Percentiles rank a stretch among this genome's conserved stretches.
Conservation (phyloP, 257 asterid genomes). For the Capsicum pubescens region DNA sequence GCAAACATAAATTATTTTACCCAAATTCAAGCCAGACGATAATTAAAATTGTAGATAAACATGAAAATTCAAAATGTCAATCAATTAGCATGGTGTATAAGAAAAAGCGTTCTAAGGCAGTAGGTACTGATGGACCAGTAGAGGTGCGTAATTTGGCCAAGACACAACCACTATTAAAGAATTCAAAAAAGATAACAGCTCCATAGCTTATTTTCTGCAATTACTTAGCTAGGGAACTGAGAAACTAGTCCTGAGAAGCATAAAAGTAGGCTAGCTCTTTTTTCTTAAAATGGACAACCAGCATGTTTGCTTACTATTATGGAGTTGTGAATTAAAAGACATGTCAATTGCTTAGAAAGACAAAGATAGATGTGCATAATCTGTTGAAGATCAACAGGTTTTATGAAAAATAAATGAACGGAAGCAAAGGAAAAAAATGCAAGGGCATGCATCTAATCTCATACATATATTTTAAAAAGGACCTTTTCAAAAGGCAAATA, state of each 20-base stretch:
- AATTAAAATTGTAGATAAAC: background rate
- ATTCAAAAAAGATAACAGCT: background rate
- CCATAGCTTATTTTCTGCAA: background rate
- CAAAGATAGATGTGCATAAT: too few species aligned
- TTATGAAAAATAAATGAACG: too few species aligned
- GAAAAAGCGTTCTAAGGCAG: constrained; percentile 1
- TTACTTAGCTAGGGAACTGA: background rate
- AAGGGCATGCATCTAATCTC: background rate
- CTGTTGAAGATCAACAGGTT: too few species aligned
- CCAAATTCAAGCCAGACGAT: background rate
- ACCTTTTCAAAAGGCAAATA: background rate
- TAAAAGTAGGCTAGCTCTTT: constrained; percentile 2
- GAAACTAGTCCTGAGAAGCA: background rate
- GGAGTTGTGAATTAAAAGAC: background rate
- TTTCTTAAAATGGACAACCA: background rate
- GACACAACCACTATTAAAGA: background rate
- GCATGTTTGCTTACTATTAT: background rate
- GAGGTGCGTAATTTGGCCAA: background rate
- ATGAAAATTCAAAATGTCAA: constrained; percentile 15
- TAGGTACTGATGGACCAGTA: background rate
- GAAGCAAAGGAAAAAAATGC: too few species aligned
- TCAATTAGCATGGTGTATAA: background rate
- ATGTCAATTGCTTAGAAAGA: too few species aligned
- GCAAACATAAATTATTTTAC: background rate
- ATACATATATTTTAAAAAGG: background rate